A percentile compares a stretch with the other conserved stretches of the same genome.
Conservation (phyloP, 2,329 filamentous ascomycete genomes). For the Arachnopeziza araneosa region DNA sequence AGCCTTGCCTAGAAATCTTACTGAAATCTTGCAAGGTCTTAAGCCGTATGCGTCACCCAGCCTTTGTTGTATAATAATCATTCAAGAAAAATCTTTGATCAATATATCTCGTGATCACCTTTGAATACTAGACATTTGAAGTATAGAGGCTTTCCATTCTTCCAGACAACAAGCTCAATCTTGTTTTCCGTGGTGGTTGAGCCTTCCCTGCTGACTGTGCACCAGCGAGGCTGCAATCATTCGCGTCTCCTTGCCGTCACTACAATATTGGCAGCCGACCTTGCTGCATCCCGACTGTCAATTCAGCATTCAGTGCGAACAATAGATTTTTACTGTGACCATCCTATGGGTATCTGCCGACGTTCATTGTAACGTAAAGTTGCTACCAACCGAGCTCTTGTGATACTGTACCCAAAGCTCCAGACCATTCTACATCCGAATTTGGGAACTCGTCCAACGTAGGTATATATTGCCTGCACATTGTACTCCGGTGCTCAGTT, state of each 20-base stretch:
- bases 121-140: neutral
- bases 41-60: neutral
- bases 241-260: neutral
- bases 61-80: neutral
- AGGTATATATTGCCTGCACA: slow-evolving; percentile 4
- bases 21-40: neutral
- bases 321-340: neutral
- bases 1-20: neutral
- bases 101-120: neutral
- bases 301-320: neutral
- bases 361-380: slow-evolving; percentile 8
- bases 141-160: neutral
- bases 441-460: slow-evolving; percentile 10
- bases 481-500: slow-evolving; percentile 3
- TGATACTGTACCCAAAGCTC: slow-evolving; percentile 8
- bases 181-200: neutral
- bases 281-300: neutral
- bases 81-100: neutral
- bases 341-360: slow-evolving; percentile 1
- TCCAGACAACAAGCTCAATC: neutral
- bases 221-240: neutral
- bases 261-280: neutral
- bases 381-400: slow-evolving; percentile 8
- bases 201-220: neutral
- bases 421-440: slow-evolving; percentile 2